Evolutionary conservation across 176 grass and related monocot species (phyloP), one percentile per base, ranked within the genome.

Genomic region (Pontederia crassipes): DNA sequence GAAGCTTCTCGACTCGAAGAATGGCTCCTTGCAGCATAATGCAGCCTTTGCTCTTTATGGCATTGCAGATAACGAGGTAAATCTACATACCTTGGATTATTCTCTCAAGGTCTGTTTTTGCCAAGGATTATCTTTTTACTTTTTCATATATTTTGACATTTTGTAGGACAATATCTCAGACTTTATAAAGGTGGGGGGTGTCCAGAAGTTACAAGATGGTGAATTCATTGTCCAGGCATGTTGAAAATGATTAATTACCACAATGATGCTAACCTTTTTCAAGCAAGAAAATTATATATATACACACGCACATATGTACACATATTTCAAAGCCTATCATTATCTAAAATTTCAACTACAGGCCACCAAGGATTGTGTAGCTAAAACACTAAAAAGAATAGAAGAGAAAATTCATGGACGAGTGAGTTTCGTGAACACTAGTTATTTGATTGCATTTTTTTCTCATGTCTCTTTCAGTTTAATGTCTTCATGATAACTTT

Each of bases 11-110:
- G 94, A 99, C 69, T 99, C 94, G 27, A 99, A 99, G 80, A 99
- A 93, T 83, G 94, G 94, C 3, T 99, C 85, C 74, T 66, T 99
- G 59, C 94, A 99, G 68, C 94, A 99, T 79, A 99, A 99, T 88
- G 94, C 94, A 72, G 94, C 94, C 72, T 99, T 99, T 86, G 88
- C 94, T 73, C 85, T 99, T 72, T 99, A 99, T n/a, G 94, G 94
- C 77, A 89, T 99, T 80, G 94, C 88, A 45, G 88, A 99, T 49
- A 99, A 99, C 84, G 94, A 93, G 84, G 94, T 99, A 83, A 69
- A 56, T 15, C 3, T 52, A 52, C 10, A 15, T 63, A 15, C 45
- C 20, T 53, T 54, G 61, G 10, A 58, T 20, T 63, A 20, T 51
- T 50, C 20, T 64, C 57, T 29, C 10, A 47, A 17, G 16, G 45